Base-by-base conservation (phyloP, 75 land plant genomes). In the Chamaecyparis obtusa region DNA sequence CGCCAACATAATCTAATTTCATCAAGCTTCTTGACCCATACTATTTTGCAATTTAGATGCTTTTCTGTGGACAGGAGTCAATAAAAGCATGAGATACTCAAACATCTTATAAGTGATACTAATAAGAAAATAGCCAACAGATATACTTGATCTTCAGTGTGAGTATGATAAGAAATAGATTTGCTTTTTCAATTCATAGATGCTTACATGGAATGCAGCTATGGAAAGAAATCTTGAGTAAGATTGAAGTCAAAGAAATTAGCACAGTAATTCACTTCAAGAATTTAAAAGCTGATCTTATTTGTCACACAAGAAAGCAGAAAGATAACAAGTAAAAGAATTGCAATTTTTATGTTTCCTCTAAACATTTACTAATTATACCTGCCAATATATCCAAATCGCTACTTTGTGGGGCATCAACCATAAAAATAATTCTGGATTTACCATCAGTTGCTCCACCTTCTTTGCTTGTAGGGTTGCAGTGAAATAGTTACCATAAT, bases 321-420 rank as follows among this genome's bases (percentile, higher is more conserved):
- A 87, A n/a, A 87, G 37, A 33, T 15, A 41, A 44, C 27, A 16
- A n/a, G 87, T 24, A 44, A 24, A 86, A 48, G 30, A 77, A 33
- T 69, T 69, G 60, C 7, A 54, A 54, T 30, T 81, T 81, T 9
- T 1, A 44, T 46, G 44, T 24, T 24, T 21, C 21, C 36, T 60
- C 67, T 60, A 30, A 32, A 35, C 37, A 36, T 54, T 74, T 11
- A 32, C 35, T 15, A 79, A 75, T 43, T n/a, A 89, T 94, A 96
- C 99, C 94, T 97, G 98, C 98, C 96, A 96, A 86, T 97, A 97
- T 86, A 97, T 97, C 96, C 98, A 96, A 30, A 96, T 21, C 11
- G 99, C 99, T 49, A 96, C 98, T 81, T 97, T 97, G 85, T 96
- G 99, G 13, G 99, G 99, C 99, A 97, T 94, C 88, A 97, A 86